Conservation (phyloP, 129 eudicot species). For the Helichrysum umbraculigerum region DNA sequence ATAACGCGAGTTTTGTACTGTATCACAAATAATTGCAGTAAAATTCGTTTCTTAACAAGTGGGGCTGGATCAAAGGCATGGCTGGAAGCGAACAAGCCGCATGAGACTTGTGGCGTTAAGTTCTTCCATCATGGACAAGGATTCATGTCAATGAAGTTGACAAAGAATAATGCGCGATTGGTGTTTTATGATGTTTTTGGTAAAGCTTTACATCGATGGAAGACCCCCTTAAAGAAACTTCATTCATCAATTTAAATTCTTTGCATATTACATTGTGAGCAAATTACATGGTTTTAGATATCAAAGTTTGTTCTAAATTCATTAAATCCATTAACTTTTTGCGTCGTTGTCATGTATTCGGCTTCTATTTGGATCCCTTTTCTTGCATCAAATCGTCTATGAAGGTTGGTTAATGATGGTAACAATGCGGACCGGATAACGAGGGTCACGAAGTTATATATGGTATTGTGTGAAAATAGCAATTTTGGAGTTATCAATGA, state of each 20-base stretch:
- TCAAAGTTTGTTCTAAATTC: too few relatives aligned
- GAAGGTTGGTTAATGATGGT: background rate
- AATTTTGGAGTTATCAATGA: background rate
- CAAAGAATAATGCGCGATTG: conserved; percentile 35
- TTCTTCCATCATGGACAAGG: conserved; percentile 62
- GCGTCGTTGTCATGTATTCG: background rate
- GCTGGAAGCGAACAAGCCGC: conserved; percentile 38
- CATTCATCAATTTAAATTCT: conserved; percentile 32
- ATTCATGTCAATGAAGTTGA: conserved; percentile 52
- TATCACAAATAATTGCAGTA: conserved; percentile 31
- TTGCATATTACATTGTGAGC: background rate
- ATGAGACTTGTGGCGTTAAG: conserved; percentile 36
- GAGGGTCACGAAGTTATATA: too few relatives aligned
- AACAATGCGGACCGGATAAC: background rate
- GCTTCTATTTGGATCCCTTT: background rate
- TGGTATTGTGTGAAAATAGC: background rate
- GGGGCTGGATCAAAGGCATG: conserved; percentile 74
- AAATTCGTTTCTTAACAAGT: conserved; percentile 59
- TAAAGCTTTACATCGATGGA: conserved; percentile 44
- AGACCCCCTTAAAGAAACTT: conserved; percentile 40
- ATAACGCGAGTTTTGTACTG: background rate
- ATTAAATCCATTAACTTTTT: background rate
- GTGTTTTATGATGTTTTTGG: conserved; percentile 55
- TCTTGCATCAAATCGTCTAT: background rate
- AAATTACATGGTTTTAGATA: background rate